These are phyloP conservation scores for Aspergillus indologenus DNA, from an alignment of 495 filamentous ascomycete genomes.

Conservation along the genomic window DNA sequence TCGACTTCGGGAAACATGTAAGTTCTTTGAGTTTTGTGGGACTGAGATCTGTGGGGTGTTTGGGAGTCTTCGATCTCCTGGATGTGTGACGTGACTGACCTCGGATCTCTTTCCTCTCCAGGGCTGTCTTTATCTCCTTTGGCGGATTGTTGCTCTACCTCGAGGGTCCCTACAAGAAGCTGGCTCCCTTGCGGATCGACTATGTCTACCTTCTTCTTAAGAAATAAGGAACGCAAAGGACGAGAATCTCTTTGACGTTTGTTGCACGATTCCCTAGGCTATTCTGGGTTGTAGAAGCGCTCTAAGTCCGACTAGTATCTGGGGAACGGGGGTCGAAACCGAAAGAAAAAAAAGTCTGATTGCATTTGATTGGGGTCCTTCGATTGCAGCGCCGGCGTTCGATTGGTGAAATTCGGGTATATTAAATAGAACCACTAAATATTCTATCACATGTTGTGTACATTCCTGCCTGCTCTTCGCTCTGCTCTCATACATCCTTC, in stretches of 20 bases:
- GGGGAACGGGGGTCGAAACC: neutral
- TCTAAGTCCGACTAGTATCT: neutral
- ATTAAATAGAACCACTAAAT: slow-evolving; percentile 25
- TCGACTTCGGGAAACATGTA: slow-evolving; percentile 78
- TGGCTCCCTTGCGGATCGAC: slow-evolving; percentile 85
- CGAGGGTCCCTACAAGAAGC: slow-evolving; percentile 92
- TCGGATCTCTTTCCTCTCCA: too few species aligned
- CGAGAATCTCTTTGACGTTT: neutral
- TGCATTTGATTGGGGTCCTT: slow-evolving; percentile 18
- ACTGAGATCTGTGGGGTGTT: neutral
- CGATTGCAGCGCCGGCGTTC: slow-evolving; percentile 31
- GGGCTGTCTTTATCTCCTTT: slow-evolving; percentile 89
- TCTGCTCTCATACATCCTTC: neutral
- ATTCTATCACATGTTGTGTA: slow-evolving; percentile 9
- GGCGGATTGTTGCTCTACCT: slow-evolving; percentile 86
- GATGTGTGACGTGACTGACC: slow-evolving; percentile 10
- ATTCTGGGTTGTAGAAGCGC: neutral
- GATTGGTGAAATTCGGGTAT: slow-evolving; percentile 27
- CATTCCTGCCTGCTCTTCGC: neutral
- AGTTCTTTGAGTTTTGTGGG: slow-evolving; percentile 30
- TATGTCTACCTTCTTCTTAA: slow-evolving; percentile 91
- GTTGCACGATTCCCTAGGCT: neutral
- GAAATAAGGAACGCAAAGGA: slow-evolving; percentile 59
- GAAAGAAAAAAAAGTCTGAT: slow-evolving; percentile 13
- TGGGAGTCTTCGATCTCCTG: too few species aligned